Base-by-base conservation (phyloP, 1,284 basidiomycete species). In the Puccinia novopanici region DNA sequence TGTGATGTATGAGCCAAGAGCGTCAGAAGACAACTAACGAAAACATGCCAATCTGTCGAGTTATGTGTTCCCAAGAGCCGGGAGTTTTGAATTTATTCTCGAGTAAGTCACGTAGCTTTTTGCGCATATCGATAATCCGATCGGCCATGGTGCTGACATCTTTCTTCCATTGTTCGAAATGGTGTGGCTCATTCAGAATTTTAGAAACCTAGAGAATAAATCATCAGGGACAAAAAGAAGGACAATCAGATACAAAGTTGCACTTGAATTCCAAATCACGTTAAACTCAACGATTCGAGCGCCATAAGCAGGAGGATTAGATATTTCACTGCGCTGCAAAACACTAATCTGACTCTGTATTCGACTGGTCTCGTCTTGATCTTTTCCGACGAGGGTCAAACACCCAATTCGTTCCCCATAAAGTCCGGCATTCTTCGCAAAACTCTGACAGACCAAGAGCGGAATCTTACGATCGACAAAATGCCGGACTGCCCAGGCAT, bases 341-440 rank as follows among this genome's bases (percentile, higher is more conserved):
- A 95, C 91, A 30, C 92, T 92, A 79, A 98, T 87, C 87, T 98
- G 95, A 84, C 91, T 93, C 48, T 72, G 27, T n/a, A 80, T 48
- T 87, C 89, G 90, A 80, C 94, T 89, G 45, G 92, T 88, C 63
- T 88, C 88, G n/a, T 91, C 91, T 22, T 91, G 89, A 67, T 92
- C 91, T 40, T 77, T 34, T 12, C 82, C 81, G 52, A 95, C 89
- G 73, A 95, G 86, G 86, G 94, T 92, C 84, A 97, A 87, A 50
- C 92, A 92, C 30, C 94, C 94, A 77, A 94, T 89, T 48, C 94
- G 92, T 87, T 95, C 93, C 72, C 93, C 92, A 85, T 98, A 98
- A 86, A 98, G 85, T 9, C 95, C 95, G 13, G 94, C 94, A 84
- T 97, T 97, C 89, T 98, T 97, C 52, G 95, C 94, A 87, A 95